These are phyloP conservation scores for Ophiosphaerella narmari DNA, from an alignment of 2,329 filamentous ascomycete genomes.

Conservation along the genomic window DNA sequence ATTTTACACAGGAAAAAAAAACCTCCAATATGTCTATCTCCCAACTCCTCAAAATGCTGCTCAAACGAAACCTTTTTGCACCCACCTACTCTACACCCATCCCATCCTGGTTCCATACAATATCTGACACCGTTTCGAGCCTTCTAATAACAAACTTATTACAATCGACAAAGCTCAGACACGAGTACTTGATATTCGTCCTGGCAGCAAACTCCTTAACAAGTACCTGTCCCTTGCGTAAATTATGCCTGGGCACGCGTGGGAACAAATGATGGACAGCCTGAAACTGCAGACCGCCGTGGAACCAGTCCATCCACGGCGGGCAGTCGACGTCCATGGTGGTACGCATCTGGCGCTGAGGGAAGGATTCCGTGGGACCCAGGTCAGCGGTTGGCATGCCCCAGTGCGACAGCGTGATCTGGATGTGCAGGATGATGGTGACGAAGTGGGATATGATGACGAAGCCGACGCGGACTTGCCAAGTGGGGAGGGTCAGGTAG, in stretches of 20 bases:
- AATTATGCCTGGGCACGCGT: slow-evolving; percentile 81
- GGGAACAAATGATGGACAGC: slow-evolving; percentile 86
- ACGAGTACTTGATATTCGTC: slow-evolving; percentile 80
- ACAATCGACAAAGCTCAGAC: slow-evolving; percentile 83
- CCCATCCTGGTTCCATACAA: slow-evolving; percentile 61
- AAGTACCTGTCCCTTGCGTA: slow-evolving; percentile 73
- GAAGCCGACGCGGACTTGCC: slow-evolving; percentile 71
- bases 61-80: too few species aligned
- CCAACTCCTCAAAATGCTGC: too few species aligned
- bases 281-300: slow-evolving; percentile 88
- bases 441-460: slow-evolving; percentile 80
- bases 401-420: slow-evolving; percentile 91
- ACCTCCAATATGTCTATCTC: too few species aligned
- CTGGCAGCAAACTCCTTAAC: slow-evolving; percentile 83
- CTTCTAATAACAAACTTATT: slow-evolving; percentile 80
- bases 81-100: too few species aligned
- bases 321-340: slow-evolving; percentile 94
- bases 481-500: slow-evolving; percentile 72
- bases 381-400: slow-evolving; percentile 91
- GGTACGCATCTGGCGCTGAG: slow-evolving; percentile 87
- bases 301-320: slow-evolving; percentile 84
- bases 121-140: slow-evolving; percentile 77
- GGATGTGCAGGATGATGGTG: slow-evolving; percentile 81
- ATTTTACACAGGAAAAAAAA: too few species aligned
- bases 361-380: slow-evolving; percentile 82